Evolutionary conservation across 2,329 filamentous ascomycete genomes (phyloP).

Genomic region (Aspergillus eucalypticola): DNA sequence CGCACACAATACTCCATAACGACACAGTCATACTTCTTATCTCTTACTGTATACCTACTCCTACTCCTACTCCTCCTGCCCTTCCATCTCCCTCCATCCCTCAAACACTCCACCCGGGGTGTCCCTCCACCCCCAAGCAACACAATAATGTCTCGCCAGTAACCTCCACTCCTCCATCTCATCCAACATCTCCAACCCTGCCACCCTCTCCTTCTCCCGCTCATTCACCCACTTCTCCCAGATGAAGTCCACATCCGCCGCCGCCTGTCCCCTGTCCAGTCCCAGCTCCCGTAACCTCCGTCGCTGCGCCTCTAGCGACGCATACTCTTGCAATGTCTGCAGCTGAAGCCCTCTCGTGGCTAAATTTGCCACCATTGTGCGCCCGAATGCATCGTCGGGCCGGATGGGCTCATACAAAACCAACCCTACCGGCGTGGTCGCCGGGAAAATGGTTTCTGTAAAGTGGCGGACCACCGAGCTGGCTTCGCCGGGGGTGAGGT

Average conservation of each 20-base stretch:
- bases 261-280: slow-evolving; percentile 59
- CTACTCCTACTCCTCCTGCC: slow-evolving; percentile 20
- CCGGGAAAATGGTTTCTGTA: slow-evolving; percentile 49
- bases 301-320: slow-evolving; percentile 67
- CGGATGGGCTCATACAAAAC: slow-evolving; percentile 88
- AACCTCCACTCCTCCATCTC: slow-evolving; percentile 94
- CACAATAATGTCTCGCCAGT: slow-evolving; percentile 82
- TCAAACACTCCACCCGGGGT: slow-evolving; percentile 30
- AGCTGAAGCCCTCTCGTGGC: slow-evolving; percentile 78
- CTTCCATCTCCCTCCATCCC: slow-evolving; percentile 38
- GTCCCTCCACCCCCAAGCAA: slow-evolving; percentile 81
- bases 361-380: slow-evolving; percentile 89
- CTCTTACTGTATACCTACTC: too few species aligned
- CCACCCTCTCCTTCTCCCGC: slow-evolving; percentile 76
- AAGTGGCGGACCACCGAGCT: slow-evolving; percentile 67
- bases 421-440: slow-evolving; percentile 50
- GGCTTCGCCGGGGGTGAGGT: slow-evolving; percentile 69
- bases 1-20: too few species aligned
- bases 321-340: slow-evolving; percentile 76
- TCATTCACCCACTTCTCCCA: slow-evolving; percentile 73
- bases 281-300: slow-evolving; percentile 66
- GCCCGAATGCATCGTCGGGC: slow-evolving; percentile 81
- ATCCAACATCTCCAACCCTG: slow-evolving; percentile 81
- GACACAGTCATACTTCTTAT: too few species aligned
- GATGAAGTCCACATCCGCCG: slow-evolving; percentile 65